Evolutionary conservation across 139 green algal species (phyloP).

Genomic region (Picochlorum sp.): DNA sequence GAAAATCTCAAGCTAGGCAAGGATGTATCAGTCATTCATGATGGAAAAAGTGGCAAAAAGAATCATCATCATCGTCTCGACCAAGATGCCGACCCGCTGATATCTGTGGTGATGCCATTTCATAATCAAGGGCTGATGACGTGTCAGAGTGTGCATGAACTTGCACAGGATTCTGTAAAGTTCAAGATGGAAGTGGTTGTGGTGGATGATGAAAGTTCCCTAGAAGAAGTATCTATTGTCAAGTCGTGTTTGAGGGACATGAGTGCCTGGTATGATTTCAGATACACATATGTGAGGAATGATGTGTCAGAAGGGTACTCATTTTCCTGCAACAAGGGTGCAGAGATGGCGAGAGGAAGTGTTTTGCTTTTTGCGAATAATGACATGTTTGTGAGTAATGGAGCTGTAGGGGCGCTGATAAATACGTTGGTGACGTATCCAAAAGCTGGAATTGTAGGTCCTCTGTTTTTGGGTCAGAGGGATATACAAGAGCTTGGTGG

Average conservation of each 20-base stretch:
- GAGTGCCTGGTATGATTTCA: not conserved
- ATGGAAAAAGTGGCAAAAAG: not conserved
- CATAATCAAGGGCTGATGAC: not conserved
- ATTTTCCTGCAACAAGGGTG: not conserved
- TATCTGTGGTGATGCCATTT: not conserved
- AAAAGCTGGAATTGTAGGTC: slow-evolving; percentile 9
- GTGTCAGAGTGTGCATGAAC: not conserved
- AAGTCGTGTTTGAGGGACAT: not conserved
- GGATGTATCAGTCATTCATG: too few species aligned
- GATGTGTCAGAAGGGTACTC: not conserved
- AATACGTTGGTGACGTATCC: not conserved
- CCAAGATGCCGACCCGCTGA: not conserved
- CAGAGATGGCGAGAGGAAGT: not conserved
- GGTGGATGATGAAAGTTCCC: not conserved
- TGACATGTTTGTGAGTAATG: not conserved
- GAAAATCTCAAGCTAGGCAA: too few species aligned
- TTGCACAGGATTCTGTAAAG: not conserved
- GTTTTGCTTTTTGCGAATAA: slow-evolving; percentile 1
- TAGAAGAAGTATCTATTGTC: not conserved
- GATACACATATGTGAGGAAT: not conserved
- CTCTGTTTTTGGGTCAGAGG: slow-evolving; percentile 16
- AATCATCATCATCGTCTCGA: not conserved
- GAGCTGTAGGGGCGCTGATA: not conserved
- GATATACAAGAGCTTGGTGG: slow-evolving; percentile 18
- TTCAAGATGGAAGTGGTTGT: not conserved